Conservation (phyloP, 371 early-diverging fungal species). For the Rozella allomycis region DNA sequence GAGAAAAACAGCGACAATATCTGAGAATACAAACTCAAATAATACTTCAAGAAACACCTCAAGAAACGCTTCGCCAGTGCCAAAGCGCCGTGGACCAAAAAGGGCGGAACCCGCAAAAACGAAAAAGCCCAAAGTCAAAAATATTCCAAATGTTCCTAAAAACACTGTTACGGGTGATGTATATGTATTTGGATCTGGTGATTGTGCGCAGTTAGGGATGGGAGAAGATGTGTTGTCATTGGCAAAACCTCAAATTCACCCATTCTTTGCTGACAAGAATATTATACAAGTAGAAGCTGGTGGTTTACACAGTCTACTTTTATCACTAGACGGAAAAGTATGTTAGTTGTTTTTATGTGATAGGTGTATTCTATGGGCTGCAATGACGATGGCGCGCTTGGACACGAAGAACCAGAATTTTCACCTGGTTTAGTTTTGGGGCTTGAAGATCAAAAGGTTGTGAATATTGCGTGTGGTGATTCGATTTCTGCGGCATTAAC, state of each 20-base stretch:
- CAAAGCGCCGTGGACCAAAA: too few species aligned
- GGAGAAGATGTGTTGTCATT: constrained; percentile 51
- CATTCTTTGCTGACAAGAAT: constrained; percentile 32
- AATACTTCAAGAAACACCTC: too few species aligned
- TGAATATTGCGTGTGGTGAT: constrained; percentile 79
- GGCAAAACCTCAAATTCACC: constrained; percentile 46
- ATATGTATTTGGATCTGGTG: constrained; percentile 81
- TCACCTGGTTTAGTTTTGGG: constrained; percentile 36
- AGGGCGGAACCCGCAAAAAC: too few species aligned
- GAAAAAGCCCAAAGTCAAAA: too few species aligned
- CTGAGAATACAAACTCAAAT: too few species aligned
- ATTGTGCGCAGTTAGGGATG: constrained; percentile 89
- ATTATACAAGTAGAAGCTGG: constrained; percentile 32
- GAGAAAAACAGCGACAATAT: too few species aligned
- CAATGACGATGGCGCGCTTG: constrained; percentile 94
- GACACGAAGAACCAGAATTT: constrained; percentile 42
- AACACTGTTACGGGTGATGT: too few species aligned
- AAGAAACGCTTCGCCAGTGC: too few species aligned
- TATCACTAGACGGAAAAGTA: constrained; percentile 30
- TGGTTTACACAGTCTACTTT: constrained; percentile 33
- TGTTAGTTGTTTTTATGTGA: background rate
- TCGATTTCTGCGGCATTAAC: constrained; percentile 75
- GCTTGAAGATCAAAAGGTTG: constrained; percentile 44
- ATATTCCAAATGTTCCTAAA: too few species aligned
- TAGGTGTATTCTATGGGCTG: constrained; percentile 75